Evolutionary conservation across 2,329 filamentous ascomycete species (phyloP), one percentile per base, ranked within the genome.

Genomic region (Hymenoscyphus infarciens): DNA sequence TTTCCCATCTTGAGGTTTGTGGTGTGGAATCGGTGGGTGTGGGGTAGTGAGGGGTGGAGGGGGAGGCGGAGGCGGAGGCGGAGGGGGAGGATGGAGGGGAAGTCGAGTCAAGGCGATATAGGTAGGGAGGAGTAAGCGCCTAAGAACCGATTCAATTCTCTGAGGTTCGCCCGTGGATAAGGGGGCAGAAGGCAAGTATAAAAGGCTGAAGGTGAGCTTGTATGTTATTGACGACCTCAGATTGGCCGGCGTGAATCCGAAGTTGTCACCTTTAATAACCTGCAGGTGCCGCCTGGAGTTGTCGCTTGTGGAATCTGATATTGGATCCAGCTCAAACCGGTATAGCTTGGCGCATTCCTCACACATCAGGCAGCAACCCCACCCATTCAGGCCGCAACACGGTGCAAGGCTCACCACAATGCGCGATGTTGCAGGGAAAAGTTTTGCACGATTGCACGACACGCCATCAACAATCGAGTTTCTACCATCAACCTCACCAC

Each of bases 1-100:
- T 89, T 89, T 71, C 87, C 87, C 87, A 89, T 89, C 69, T 70
- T 77, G 74, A 53, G 39, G 22, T 55, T 66, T 53, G 59, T 49
- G 58, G 60, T 56, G 57, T 31, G 54, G 16, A 45, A 54, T 35
- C 39, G 55, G 57, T 38, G 19, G 35, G 56, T 45, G 42, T 61
- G 61, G 61, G 53, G 64, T 63, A 55, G 59, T 63, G 63, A 60
- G 61, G 42, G 54, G 59, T 52, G 58, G 60, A 60, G 59, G 19
- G 54, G 31, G 58, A 27, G 29, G 25, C n/a, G n/a, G n/a, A n/a
- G n/a, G n/a, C n/a, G n/a, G n/a, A n/a, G 54, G 59, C 45, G 58
- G 60, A 60, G 59, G 19, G 54, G 31, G 58, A 27, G 29, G 25
- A 31, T 31, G 27, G 42, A 56, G 58, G 58, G 54, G 13, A 56